Conservation (phyloP, 148 eudicot genomes). For the Rhododendron vialii region DNA sequence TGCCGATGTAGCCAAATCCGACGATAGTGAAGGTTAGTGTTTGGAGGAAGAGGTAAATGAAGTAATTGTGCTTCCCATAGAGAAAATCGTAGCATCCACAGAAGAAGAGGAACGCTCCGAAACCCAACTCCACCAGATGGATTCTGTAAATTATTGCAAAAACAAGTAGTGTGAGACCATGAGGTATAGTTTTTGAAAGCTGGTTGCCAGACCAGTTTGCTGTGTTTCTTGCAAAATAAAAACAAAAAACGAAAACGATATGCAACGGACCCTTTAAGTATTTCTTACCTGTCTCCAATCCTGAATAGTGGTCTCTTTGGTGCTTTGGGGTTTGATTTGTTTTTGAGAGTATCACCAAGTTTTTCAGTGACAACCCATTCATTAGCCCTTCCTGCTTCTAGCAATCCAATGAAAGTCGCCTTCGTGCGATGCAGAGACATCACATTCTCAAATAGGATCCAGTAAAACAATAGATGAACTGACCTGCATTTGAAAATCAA, state of each 20-base stretch:
- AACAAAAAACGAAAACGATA: background rate
- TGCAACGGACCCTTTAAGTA: background rate
- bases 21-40: constrained; percentile 72
- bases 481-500: constrained; percentile 48
- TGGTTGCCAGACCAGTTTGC: background rate
- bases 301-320: constrained; percentile 46
- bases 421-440: constrained; percentile 95
- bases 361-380: constrained; percentile 99
- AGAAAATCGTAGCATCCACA: constrained; percentile 73
- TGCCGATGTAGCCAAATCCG: constrained; percentile 91
- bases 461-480: constrained; percentile 78
- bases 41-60: constrained; percentile 85
- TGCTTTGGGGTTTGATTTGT: constrained; percentile 48
- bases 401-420: constrained; percentile 84
- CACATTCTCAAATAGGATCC: constrained; percentile 96
- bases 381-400: constrained; percentile 82
- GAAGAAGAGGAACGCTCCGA: constrained; percentile 70
- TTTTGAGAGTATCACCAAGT: constrained; percentile 78
- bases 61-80: constrained; percentile 74
- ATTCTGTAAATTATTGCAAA: constrained; percentile 41
- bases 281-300: constrained; percentile 65
- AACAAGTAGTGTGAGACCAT: background rate
- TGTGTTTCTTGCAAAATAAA: background rate
- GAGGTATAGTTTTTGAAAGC: background rate
- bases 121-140: constrained; percentile 62